Percentiles rank a stretch among this genome's conserved stretches.
Conservation (phyloP, 441 rosid species). For the Euphorbia schlechtendalii region DNA sequence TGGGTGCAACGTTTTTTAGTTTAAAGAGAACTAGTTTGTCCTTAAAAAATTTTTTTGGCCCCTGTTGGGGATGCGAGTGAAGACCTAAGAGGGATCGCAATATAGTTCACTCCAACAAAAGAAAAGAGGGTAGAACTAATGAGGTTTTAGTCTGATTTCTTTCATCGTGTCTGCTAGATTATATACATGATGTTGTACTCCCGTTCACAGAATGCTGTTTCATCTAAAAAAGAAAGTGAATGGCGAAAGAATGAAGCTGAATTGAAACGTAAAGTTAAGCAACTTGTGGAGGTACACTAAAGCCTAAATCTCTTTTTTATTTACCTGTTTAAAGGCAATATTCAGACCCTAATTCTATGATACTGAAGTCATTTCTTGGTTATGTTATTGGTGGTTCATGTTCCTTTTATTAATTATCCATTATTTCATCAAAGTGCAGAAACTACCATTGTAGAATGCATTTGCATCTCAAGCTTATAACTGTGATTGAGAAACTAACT, state of each 20-base stretch:
- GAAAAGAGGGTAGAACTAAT: neutral
- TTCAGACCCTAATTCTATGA: neutral
- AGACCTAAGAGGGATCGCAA: neutral
- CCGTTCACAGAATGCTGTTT: slow-evolving; percentile 34
- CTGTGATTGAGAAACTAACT: no score
- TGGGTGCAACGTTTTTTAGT: no score
- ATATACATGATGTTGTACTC: slow-evolving; percentile 3
- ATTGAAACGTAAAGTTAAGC: slow-evolving; percentile 33
- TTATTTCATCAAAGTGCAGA: neutral
- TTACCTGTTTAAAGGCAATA: neutral
- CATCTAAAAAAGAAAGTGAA: slow-evolving; percentile 41
- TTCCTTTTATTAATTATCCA: neutral
- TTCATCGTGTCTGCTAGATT: neutral
- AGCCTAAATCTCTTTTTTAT: neutral
- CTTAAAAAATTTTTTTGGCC: neutral
- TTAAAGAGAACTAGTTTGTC: no score
- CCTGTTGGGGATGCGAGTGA: neutral
- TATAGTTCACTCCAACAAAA: neutral
- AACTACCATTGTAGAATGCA: neutral
- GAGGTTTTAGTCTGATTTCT: neutral
- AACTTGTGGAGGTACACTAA: slow-evolving; percentile 40
- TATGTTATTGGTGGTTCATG: neutral
- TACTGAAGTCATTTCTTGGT: neutral
- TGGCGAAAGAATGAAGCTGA: slow-evolving; percentile 42
- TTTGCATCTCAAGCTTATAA: neutral